phyloP scores from a whole-genome alignment of 306 rosid genomes.

The Cicer chorassanicum region DNA sequence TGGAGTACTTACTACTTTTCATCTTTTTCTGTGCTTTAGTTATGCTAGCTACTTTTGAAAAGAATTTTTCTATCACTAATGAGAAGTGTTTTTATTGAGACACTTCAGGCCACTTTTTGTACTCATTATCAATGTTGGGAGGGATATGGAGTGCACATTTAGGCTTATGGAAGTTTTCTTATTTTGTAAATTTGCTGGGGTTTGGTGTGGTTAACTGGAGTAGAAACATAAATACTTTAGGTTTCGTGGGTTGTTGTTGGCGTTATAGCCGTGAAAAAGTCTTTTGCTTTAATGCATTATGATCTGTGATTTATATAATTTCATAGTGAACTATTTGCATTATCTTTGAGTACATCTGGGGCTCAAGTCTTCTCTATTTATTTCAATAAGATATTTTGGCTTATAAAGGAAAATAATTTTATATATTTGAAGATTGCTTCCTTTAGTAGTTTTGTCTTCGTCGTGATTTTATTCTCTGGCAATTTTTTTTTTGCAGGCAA shows the following conservation, averaged over 20 bases:
- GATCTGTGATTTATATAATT: slow-evolving; percentile 27
- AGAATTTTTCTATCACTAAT: not conserved
- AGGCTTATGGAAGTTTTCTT: slow-evolving; percentile 17
- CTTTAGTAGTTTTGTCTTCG: slow-evolving; percentile 29
- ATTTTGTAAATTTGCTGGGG: slow-evolving; percentile 5
- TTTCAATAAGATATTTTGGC: not conserved
- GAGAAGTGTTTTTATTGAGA: slow-evolving; percentile 15
- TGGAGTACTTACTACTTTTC: slow-evolving; percentile 1
- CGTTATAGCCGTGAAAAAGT: slow-evolving; percentile 7
- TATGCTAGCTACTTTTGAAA: slow-evolving; percentile 5
- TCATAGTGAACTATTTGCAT: not conserved
- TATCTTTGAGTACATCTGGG: not conserved
- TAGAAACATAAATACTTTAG: slow-evolving; percentile 24
- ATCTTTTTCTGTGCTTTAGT: slow-evolving; percentile 5
- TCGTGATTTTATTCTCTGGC: slow-evolving; percentile 38
- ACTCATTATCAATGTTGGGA: slow-evolving; percentile 21
- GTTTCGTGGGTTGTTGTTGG: slow-evolving; percentile 20
- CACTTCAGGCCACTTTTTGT: slow-evolving; percentile 21
- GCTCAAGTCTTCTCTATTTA: not conserved
- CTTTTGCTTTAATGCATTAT: slow-evolving; percentile 16
- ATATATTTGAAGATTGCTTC: slow-evolving; percentile 3
- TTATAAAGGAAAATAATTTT: not conserved
- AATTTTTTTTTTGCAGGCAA: slow-evolving; percentile 66
- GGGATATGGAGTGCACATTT: slow-evolving; percentile 19
- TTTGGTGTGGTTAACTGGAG: slow-evolving; percentile 42